These are phyloP conservation scores for Aspergillus sparsus DNA, from an alignment of 495 filamentous ascomycete genomes.

Conservation along the genomic window DNA sequence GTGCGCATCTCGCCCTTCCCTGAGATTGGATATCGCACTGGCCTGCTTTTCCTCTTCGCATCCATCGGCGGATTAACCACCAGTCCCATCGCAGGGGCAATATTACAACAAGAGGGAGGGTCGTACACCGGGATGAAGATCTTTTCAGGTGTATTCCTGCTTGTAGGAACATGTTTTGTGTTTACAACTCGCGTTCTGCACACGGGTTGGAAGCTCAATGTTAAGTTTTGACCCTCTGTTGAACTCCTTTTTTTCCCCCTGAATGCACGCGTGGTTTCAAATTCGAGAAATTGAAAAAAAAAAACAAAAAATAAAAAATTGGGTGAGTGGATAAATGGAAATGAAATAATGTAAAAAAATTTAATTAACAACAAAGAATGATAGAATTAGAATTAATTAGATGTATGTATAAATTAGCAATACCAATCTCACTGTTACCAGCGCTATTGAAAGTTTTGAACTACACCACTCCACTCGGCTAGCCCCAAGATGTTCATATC, in stretches of 20 bases:
- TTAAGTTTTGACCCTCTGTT: slow-evolving; percentile 15
- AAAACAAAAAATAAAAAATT: too few relatives aligned
- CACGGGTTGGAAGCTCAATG: slow-evolving; percentile 19
- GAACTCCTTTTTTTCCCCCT: too few relatives aligned
- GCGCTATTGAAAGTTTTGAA: not conserved
- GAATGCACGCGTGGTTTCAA: too few relatives aligned
- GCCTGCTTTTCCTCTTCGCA: slow-evolving; percentile 24
- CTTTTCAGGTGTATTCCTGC: slow-evolving; percentile 27
- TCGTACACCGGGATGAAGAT: slow-evolving; percentile 28
- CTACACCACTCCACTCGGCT: slow-evolving; percentile 5
- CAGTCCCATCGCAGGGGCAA: slow-evolving; percentile 63
- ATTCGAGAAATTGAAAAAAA: too few relatives aligned
- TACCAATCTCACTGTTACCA: too few relatives aligned
- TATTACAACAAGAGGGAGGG: slow-evolving; percentile 23
- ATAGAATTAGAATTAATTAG: too few relatives aligned
- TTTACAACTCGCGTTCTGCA: slow-evolving; percentile 16
- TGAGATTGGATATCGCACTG: slow-evolving; percentile 32
- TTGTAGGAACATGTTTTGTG: slow-evolving; percentile 23
- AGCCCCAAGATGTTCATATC: slow-evolving; percentile 9
- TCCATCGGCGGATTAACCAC: slow-evolving; percentile 51
- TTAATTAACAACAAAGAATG: too few relatives aligned
- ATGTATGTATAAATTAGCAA: not conserved
- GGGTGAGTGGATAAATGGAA: too few relatives aligned
- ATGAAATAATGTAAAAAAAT: too few relatives aligned
- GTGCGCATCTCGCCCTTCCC: slow-evolving; percentile 31